Evolutionary conservation across 2,329 filamentous ascomycete genomes (phyloP).

Genomic region (Zasmidium angulare): DNA sequence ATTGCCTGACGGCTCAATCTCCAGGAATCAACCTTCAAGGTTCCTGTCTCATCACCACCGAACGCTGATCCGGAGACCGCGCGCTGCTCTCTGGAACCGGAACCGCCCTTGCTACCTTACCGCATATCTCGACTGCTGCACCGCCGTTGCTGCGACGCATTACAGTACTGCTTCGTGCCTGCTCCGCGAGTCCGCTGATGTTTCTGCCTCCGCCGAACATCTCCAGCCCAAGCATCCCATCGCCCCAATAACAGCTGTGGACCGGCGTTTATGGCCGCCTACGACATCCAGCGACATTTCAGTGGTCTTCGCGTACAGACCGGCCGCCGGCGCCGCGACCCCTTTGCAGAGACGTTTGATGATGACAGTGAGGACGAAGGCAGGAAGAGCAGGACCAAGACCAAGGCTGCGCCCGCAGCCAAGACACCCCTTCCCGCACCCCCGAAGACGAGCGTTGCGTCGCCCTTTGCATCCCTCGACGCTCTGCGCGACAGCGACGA

Average conservation of each 20-base stretch:
- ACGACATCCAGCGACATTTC: conserved; percentile 15
- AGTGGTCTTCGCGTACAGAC: conserved; percentile 33
- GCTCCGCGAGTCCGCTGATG: neutral
- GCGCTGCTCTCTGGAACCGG: too few relatives aligned
- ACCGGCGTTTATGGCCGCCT: neutral
- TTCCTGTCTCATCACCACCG: too few relatives aligned
- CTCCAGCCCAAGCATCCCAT: neutral
- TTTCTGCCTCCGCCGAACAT: neutral
- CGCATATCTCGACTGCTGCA: too few relatives aligned
- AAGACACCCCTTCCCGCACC: conserved; percentile 16
- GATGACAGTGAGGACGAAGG: conserved; percentile 33
- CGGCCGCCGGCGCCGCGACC: conserved; percentile 29
- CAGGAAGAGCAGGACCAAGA: conserved; percentile 27
- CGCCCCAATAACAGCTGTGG: conserved; percentile 5
- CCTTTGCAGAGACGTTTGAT: conserved; percentile 35
- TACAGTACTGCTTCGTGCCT: too few relatives aligned
- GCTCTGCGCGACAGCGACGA: conserved; percentile 28
- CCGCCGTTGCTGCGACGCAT: too few relatives aligned
- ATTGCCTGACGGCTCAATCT: too few relatives aligned
- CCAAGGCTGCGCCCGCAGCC: conserved; percentile 23
- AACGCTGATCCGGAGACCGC: too few relatives aligned
- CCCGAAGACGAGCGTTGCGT: conserved; percentile 15
- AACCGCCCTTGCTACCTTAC: too few relatives aligned
- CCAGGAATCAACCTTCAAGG: too few relatives aligned
- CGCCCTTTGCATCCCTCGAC: conserved; percentile 21